phyloP scores from a whole-genome alignment of 306 rosid genomes.

The Lagenaria siceraria region DNA sequence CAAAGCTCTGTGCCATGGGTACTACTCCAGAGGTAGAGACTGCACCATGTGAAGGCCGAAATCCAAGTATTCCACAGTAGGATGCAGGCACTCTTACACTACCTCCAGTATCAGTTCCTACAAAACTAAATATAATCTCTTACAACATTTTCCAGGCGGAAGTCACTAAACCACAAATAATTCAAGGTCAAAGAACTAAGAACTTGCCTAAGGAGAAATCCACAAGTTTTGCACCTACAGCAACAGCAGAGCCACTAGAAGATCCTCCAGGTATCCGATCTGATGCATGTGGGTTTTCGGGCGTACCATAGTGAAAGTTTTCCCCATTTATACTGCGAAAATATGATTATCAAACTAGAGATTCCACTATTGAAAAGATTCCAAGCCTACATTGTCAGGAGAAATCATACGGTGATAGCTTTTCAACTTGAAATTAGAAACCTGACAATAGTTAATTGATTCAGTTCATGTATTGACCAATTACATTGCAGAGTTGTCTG shows the following conservation, averaged over 20 bases:
- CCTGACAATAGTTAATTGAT: not conserved
- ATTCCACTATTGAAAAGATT: not conserved
- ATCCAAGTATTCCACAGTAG: conserved; percentile 80
- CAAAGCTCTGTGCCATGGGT: conserved; percentile 90
- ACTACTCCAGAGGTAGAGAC: conserved; percentile 52
- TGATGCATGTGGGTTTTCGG: conserved; percentile 28
- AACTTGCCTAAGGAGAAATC: conserved; percentile 72
- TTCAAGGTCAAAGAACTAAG: conserved; percentile 2
- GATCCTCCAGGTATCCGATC: conserved; percentile 54
- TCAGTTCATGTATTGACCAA: not conserved
- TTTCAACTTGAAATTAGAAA: not conserved
- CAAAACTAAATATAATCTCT: not conserved
- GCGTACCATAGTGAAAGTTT: conserved; percentile 45
- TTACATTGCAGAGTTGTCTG: not conserved
- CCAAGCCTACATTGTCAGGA: conserved; percentile 4
- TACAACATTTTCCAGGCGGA: not conserved
- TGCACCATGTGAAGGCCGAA: conserved; percentile 73
- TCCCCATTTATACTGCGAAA: conserved; percentile 38
- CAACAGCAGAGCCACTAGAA: conserved; percentile 54
- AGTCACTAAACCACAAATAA: not conserved
- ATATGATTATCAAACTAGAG: not conserved
- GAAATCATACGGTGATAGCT: not conserved
- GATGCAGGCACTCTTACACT: conserved; percentile 93
- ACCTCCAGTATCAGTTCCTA: conserved; percentile 94
- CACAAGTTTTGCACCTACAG: conserved; percentile 70